Conservation (phyloP, 169 alveolate species). For the Plasmodium vivax region DNA sequence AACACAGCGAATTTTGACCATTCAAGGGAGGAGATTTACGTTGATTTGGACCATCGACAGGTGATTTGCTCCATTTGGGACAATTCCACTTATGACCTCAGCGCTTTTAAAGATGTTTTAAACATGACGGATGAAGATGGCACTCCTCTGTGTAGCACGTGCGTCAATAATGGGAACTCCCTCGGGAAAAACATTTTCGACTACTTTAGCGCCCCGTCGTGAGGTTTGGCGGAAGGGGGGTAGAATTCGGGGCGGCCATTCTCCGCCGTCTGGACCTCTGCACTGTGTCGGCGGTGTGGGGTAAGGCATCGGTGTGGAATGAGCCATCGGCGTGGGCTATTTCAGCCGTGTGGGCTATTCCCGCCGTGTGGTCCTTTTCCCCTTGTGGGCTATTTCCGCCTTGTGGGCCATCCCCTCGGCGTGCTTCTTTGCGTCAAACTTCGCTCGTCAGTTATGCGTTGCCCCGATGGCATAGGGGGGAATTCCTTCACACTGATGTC, state of each 20-base stretch:
- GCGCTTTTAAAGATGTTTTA: slow-evolving; percentile 11
- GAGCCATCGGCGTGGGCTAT: too few relatives aligned
- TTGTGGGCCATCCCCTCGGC: too few relatives aligned
- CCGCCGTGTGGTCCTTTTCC: too few relatives aligned
- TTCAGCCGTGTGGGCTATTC: too few relatives aligned
- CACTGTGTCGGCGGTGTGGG: not conserved
- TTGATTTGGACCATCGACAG: slow-evolving; percentile 14
- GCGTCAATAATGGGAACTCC: not conserved
- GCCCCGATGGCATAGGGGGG: not conserved
- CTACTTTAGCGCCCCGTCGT: not conserved
- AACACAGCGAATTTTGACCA: slow-evolving; percentile 42
- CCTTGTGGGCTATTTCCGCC: too few relatives aligned
- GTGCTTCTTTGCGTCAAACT: not conserved
- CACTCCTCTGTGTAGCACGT: slow-evolving; percentile 1
- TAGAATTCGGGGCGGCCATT: not conserved
- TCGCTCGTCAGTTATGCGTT: not conserved
- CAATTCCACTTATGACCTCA: not conserved
- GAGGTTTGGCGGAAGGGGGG: not conserved
- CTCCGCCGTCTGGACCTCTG: not conserved
- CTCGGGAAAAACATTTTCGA: slow-evolving; percentile 3
- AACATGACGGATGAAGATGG: slow-evolving; percentile 29
- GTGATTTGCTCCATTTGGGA: slow-evolving; percentile 24
- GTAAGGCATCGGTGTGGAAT: too few relatives aligned
- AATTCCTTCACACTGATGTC: not conserved
- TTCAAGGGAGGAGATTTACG: slow-evolving; percentile 4